Conservation (phyloP, 106 monocot genomes). For the Iris macrosiphon region DNA sequence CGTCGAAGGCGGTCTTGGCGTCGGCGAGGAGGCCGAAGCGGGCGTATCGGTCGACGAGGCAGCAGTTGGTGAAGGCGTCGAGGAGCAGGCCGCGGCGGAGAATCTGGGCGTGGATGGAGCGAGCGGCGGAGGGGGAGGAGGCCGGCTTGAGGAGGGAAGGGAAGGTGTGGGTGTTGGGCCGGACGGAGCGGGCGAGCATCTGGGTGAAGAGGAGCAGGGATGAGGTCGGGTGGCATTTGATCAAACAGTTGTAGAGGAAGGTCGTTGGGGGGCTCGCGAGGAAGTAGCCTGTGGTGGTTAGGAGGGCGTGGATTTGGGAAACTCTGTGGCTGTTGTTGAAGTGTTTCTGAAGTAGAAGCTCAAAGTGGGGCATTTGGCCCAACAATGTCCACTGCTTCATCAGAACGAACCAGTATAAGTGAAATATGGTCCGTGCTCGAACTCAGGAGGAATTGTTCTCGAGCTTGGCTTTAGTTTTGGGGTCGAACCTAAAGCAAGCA, state of each 20-base stretch:
- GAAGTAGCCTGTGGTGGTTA: slow-evolving; percentile 41
- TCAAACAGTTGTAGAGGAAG: slow-evolving; percentile 54
- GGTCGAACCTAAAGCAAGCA: no score
- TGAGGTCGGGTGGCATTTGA: slow-evolving; percentile 13
- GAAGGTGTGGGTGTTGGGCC: slow-evolving; percentile 48
- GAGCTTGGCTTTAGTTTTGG: no score
- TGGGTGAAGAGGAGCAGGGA: slow-evolving; percentile 36
- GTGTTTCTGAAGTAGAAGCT: slow-evolving; percentile 20
- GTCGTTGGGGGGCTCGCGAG: slow-evolving; percentile 6
- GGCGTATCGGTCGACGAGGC: slow-evolving; percentile 29
- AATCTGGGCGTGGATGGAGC: slow-evolving; percentile 24
- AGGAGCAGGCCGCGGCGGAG: slow-evolving; percentile 21
- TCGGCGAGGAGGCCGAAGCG: slow-evolving; percentile 5
- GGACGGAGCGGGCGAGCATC: slow-evolving; percentile 24
- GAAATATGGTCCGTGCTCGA: no score
- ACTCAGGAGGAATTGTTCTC: no score
- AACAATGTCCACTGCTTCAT: no score
- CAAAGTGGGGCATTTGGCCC: slow-evolving; percentile 8
- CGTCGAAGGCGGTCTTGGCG: slow-evolving; percentile 40
- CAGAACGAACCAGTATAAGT: no score
- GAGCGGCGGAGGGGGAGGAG: slow-evolving; percentile 6
- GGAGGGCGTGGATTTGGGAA: slow-evolving; percentile 45
- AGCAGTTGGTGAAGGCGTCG: slow-evolving; percentile 34
- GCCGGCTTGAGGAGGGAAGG: slow-evolving; percentile 42
- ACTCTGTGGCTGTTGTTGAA: slow-evolving; percentile 15